These are phyloP conservation scores for Metschnikowia arizonensis DNA, from an alignment of 805 yeast species.

Conservation along the genomic window DNA sequence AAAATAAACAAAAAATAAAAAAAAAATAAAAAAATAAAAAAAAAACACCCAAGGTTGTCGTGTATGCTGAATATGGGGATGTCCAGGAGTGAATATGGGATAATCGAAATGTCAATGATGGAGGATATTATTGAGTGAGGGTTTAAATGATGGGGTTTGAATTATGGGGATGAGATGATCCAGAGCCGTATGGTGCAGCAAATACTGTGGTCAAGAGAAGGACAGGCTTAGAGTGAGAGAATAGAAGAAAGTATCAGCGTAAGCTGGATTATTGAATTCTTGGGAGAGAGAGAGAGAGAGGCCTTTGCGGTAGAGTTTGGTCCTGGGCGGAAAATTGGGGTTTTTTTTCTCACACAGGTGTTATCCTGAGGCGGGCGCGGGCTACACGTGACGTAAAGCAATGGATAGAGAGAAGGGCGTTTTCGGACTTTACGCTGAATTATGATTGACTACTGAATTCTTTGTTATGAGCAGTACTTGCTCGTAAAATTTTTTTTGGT, in stretches of 20 bases:
- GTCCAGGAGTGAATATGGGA: too few species aligned
- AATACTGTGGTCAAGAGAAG: neutral
- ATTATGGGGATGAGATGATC: neutral
- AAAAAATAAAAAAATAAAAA: too few species aligned
- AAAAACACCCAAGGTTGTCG: neutral
- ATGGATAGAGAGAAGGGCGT: neutral
- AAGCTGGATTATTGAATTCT: neutral
- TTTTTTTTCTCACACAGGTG: constrained; percentile 5
- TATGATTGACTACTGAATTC: too few species aligned
- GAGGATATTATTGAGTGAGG: too few species aligned
- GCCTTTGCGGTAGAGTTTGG: constrained; percentile 1
- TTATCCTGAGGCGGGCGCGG: constrained; percentile 5
- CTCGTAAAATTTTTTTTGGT: too few species aligned
- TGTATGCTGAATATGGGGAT: too few species aligned
- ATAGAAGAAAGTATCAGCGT: neutral
- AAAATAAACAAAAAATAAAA: too few species aligned
- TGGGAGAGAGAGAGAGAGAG: neutral
- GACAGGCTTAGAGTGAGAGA: neutral
- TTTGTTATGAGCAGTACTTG: too few species aligned
- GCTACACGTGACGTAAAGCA: constrained; percentile 3
- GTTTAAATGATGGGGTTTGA: neutral
- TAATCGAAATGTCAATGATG: too few species aligned
- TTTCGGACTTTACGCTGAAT: too few species aligned
- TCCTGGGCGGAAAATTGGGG: constrained; percentile 3
- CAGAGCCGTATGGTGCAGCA: neutral